Base-by-base conservation (phyloP, 1,284 basidiomycete species). In the Sutorius eximius region DNA sequence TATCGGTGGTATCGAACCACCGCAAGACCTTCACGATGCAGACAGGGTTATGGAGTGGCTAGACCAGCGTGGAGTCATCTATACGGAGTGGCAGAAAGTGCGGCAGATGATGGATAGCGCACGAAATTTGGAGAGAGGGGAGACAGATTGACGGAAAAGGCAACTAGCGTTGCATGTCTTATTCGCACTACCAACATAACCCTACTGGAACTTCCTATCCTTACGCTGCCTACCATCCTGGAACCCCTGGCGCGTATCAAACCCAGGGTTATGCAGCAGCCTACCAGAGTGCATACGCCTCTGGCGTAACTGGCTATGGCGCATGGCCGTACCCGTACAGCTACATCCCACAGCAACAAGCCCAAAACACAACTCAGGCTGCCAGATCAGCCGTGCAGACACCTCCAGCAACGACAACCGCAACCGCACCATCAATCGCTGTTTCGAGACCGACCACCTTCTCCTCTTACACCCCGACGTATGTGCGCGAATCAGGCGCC, bases 31-130 rank as follows among this genome's bases (percentile, higher is more conserved):
- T 27, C 70, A 75, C 15, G 83, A 93, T 63, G 87, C 86, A 8
- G 89, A 93, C 65, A 82, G 75, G 29, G 79, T 93, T 32, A 87
- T 87, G 71, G 86, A 89, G 42, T 94, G 91, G 89, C 78, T 95
- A 33, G 91, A 93, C 58, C 70, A 82, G 56, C 78, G 87, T 43
- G 79, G 82, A 13, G 72, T 88, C 45, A 85, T 93, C 59, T 81
- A 83, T 32, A 75, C 75, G 57, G 81, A 87, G 61, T 91, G 86
- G 86, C 75, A 79, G 55, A 85, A 76, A 61, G 68, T 91, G 49
- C 84, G 87, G 61, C 72, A 75, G 22, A 79, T 91, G 76, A 88
- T 90, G 82, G 82, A 89, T n/a, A 77, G 74, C 43, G 87, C 89
- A 22, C 76, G 77, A 41, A 78, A 80, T 58, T 71, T 92, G 50